These are phyloP conservation scores for Mollisia scopiformis DNA, from an alignment of 2,329 filamentous ascomycete species.

Conservation along the genomic window DNA sequence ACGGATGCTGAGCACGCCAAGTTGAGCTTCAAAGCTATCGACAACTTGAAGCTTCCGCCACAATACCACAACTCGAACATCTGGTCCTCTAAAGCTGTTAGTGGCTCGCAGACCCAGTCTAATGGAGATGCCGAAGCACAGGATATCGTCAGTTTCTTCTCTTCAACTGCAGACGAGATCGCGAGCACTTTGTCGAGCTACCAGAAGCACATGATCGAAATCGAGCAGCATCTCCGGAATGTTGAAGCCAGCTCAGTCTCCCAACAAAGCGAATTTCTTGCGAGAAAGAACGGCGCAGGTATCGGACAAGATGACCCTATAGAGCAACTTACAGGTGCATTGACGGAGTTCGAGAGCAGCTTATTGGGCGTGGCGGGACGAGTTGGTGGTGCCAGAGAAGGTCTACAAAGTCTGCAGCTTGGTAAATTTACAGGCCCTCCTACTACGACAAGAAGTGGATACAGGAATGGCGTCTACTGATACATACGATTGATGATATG, in stretches of 20 bases:
- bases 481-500: constrained; percentile 30
- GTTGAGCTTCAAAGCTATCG: constrained; percentile 72
- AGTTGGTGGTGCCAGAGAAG: constrained; percentile 61
- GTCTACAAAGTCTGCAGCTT: constrained; percentile 59
- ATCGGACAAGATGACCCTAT: constrained; percentile 47
- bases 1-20: constrained; percentile 72
- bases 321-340: constrained; percentile 57
- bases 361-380: constrained; percentile 65
- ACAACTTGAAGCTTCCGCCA: constrained; percentile 72
- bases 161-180: constrained; percentile 64
- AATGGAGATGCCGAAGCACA: constrained; percentile 53
- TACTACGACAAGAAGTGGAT: constrained; percentile 16
- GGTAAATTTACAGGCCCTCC: constrained; percentile 38
- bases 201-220: constrained; percentile 61
- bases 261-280: constrained; percentile 58
- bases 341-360: constrained; percentile 67
- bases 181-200: constrained; percentile 58
- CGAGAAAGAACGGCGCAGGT: constrained; percentile 41
- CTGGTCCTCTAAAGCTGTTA: constrained; percentile 47
- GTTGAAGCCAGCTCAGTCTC: constrained; percentile 63
- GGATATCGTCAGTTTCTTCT: constrained; percentile 67
- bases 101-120: constrained; percentile 39
- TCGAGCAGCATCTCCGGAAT: constrained; percentile 66
- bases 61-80: constrained; percentile 48
- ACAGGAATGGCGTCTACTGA: constrained; percentile 22